Evolutionary conservation across 257 asterid species (phyloP), one percentile per base, ranked within the genome.

Genomic region (Rehmannia glutinosa): DNA sequence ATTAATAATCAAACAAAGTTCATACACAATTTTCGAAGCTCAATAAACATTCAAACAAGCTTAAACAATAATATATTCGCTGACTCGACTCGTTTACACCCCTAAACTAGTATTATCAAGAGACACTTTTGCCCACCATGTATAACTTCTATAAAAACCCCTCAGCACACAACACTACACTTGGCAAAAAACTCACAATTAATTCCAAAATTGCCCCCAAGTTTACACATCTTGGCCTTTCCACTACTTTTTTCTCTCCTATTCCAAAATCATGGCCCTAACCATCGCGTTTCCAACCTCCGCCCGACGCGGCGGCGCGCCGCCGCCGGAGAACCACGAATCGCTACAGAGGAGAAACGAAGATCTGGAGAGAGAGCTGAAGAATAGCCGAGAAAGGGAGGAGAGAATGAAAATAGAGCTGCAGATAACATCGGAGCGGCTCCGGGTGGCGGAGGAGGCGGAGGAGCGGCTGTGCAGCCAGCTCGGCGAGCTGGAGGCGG

Each of bases 401-500:
- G 94, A 85, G 77, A 72, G 41, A 3, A 70, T 78, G 86, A 84
- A 57, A 10, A 11, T 33, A 5, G 88, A 90, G 62, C 75, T 90
- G 69, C 68, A 42, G 39, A 66, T 62, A 6, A 55, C 77, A 1
- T 68, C 72, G 77, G 68, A 45, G 71, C 78, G 92, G 74, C 74
- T 90, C 75, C 75, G 74, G 33, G 81, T 87, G 77, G 87, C 88
- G 66, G 96, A 90, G 85, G 97, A 87, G 69, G 97, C 90, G n/a
- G 96, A 90, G 87, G 97, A 90, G 87, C 62, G 85, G 7, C 92
- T 85, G 9, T 83, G 96, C 78, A 58, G 65, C 58, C 94, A 90
- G 75, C 90, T 90, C 0, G 97, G 96, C 0, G 94, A 90, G 75
- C 75, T 86, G 2, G 96, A 90, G 77, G 96, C 96, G 8, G 97